Conservation (phyloP, 2,329 filamentous ascomycete genomes). For the Diaporthe nobilis region DNA sequence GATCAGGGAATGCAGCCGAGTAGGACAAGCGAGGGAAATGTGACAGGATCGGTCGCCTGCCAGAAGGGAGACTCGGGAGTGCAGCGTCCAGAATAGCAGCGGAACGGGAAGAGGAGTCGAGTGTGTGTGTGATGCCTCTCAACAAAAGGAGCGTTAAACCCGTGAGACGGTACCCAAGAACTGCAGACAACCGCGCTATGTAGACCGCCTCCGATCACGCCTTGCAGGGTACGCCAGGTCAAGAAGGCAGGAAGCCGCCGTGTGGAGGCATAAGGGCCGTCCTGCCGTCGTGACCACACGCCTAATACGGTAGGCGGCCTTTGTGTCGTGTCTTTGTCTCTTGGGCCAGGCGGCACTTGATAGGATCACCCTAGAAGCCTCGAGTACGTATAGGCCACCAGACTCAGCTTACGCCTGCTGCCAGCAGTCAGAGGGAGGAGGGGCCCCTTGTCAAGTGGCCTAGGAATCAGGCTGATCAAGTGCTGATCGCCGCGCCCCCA, state of each 20-base stretch:
- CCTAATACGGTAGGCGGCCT: not conserved
- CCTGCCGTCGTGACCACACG: conserved; percentile 6
- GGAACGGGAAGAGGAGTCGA: not conserved
- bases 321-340: conserved; percentile 26
- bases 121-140: not conserved
- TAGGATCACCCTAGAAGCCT: conserved; percentile 30
- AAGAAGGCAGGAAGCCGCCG: not conserved
- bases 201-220: conserved; percentile 28
- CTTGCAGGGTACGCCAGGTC: not conserved
- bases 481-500: conserved; percentile 28
- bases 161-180: not conserved
- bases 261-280: conserved; percentile 5
- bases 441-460: conserved; percentile 39
- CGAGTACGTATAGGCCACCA: not conserved
- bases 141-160: conserved; percentile 16
- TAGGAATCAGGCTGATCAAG: conserved; percentile 33
- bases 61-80: conserved; percentile 7
- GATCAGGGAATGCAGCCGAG: conserved; percentile 21
- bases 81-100: conserved; percentile 2
- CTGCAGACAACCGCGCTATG: not conserved
- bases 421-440: not conserved
- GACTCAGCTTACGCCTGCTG: conserved; percentile 10
- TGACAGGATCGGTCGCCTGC: conserved; percentile 6
- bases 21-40: conserved; percentile 15
- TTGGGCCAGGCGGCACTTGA: conserved; percentile 24